Evolutionary conservation across 2,329 filamentous ascomycete species (phyloP).

Genomic region (Alternaria sp.): DNA sequence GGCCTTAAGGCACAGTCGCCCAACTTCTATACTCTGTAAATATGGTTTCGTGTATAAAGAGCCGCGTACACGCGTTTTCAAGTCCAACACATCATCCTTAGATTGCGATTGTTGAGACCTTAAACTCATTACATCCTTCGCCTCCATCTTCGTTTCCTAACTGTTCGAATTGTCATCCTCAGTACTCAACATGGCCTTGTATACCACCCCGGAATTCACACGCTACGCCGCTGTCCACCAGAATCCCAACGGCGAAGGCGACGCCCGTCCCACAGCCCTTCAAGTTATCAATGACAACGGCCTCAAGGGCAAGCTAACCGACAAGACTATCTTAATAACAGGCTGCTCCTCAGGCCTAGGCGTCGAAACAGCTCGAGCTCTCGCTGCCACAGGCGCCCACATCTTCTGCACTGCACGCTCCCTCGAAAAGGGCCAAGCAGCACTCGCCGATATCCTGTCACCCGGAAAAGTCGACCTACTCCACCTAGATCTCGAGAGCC

Average conservation of each 20-base stretch:
- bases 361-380: slow-evolving; percentile 46
- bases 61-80: too few species aligned
- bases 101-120: too few species aligned
- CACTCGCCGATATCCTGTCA: slow-evolving; percentile 5
- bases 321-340: slow-evolving; percentile 38
- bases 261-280: neutral
- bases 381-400: slow-evolving; percentile 57
- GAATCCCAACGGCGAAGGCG: neutral
- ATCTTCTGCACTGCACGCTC: slow-evolving; percentile 56
- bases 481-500: neutral
- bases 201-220: neutral
- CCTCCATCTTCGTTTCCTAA: too few species aligned
- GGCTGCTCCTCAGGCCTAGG: slow-evolving; percentile 39
- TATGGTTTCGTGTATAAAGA: too few species aligned
- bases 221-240: neutral
- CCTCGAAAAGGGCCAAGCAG: slow-evolving; percentile 30
- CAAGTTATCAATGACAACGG: neutral
- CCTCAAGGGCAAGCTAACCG: slow-evolving; percentile 21
- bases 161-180: neutral
- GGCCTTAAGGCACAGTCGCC: too few species aligned
- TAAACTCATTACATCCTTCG: too few species aligned
- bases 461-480: neutral
- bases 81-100: too few species aligned
- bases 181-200: neutral
- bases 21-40: too few species aligned